Base-by-base conservation (phyloP, 768 basidiomycete species). In the Sporobolomyces roseus region DNA sequence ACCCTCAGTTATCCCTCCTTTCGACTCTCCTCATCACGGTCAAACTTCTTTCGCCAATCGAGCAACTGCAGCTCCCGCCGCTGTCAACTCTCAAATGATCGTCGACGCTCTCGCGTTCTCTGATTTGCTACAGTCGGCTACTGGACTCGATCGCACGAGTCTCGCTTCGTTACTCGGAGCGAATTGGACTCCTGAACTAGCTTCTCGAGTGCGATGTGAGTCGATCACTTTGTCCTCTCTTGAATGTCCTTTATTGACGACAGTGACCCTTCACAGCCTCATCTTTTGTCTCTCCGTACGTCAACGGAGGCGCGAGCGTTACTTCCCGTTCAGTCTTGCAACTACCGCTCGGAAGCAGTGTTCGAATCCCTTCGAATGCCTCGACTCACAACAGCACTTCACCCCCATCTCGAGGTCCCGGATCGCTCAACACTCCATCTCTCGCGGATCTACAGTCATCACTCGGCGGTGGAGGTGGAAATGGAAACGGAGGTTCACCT, bases 391-490 rank as follows among this genome's bases (percentile, higher is more conserved):
- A 23, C 8, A 29, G n/a, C 6, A 29, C 51, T 3, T 61, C 35
- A 27, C 51, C 51, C 7, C 62, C n/a, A 2, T 62, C 62, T 17
- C 45, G 54, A 6, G 62, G 43, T 5, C 52, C 49, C 1, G 52
- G 52, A 10, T 36, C 41, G 52, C 32, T 61, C 30, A 59, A 27
- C 2, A 49, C 63, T 2, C 68, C 68, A 0, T 43, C 35, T 14
- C 63, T 69, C 14, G 68, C 63, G 0, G 68, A 69, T 59, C 32
- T 69, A 43, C 68, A 69, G 30, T 17, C n/a, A 8, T 61, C 66
- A 1, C 53, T 61, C 33, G 32, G 41, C 12, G 50, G 50, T 29
- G 50, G 55, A 41, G 38, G 38, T n/a, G n/a, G n/a, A 4, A 21
- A 35, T 21, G 50, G 43, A 4, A 36, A 53, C 0, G 12, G 35